A percentile compares a stretch with the other conserved stretches of the same genome.
Evolutionary conservation across 2,329 filamentous ascomycete genomes (phyloP).

Genomic region (Aureobasidium uvarum): DNA sequence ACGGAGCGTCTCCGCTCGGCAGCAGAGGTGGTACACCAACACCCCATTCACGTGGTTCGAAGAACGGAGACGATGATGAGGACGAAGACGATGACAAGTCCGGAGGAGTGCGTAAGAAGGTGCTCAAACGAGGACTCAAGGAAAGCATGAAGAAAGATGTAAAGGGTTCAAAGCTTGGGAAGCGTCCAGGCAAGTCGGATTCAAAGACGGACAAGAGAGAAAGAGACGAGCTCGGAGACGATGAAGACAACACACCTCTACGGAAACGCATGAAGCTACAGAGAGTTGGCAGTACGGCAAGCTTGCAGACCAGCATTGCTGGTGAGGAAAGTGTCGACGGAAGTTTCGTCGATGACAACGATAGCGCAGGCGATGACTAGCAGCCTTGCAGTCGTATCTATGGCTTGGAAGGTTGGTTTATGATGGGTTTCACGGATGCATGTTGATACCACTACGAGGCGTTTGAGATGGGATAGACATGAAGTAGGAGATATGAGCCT

Average conservation of each 20-base stretch:
- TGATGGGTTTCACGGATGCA: constrained; percentile 1
- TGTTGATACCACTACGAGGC: constrained; percentile 19
- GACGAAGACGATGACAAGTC: constrained; percentile 35
- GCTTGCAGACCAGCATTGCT: constrained; percentile 33
- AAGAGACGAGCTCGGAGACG: constrained; percentile 37
- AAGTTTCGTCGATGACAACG: constrained; percentile 39
- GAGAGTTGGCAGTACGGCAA: constrained; percentile 39
- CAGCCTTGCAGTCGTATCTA: not conserved
- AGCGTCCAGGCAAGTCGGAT: constrained; percentile 32
- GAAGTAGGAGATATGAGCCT: not conserved
- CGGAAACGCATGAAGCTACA: constrained; percentile 42
- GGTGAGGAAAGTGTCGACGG: constrained; percentile 40
- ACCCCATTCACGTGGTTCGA: constrained; percentile 31
- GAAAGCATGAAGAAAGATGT: constrained; percentile 48
- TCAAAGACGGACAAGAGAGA: constrained; percentile 37
- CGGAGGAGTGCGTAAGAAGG: constrained; percentile 39
- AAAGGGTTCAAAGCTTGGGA: constrained; percentile 34
- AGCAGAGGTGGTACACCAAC: constrained; percentile 38
- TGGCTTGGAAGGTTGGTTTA: not conserved
- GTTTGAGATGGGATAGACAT: not conserved
- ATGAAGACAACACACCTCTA: constrained; percentile 35
- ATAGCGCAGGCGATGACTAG: constrained; percentile 36
- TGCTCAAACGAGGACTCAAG: constrained; percentile 43
- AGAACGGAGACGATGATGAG: constrained; percentile 33
- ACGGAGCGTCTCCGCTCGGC: constrained; percentile 33